Percentiles rank a stretch among this genome's conserved stretches.
Evolutionary conservation across 108 stramenopile species (phyloP).

Genomic region (Asterionellopsis glacialis): DNA sequence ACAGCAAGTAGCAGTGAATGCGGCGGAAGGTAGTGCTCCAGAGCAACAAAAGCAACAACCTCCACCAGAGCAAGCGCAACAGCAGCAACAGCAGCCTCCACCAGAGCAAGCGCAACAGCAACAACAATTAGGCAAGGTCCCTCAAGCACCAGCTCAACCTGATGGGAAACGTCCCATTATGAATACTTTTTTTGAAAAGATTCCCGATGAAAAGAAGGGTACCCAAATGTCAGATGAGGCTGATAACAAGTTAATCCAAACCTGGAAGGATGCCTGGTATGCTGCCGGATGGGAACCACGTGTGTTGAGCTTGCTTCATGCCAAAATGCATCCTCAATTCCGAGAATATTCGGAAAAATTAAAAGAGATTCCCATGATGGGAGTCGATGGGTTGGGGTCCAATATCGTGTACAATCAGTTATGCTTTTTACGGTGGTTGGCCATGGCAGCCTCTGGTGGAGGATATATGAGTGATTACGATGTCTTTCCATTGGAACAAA

Average conservation of each 20-base stretch:
- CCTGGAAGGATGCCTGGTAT: constrained; percentile 20
- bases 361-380: constrained; percentile 8
- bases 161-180: constrained; percentile 8
- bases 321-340: constrained; percentile 3
- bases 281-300: constrained; percentile 20
- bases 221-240: constrained; percentile 16
- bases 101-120: neutral
- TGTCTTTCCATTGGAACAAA: constrained; percentile 13
- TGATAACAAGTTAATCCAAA: constrained; percentile 8
- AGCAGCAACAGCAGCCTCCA: neutral
- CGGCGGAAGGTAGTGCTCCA: neutral
- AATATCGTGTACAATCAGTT: constrained; percentile 10
- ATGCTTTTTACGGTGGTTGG: constrained; percentile 19
- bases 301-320: constrained; percentile 7
- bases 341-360: constrained; percentile 3
- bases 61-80: neutral
- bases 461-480: constrained; percentile 25
- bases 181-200: constrained; percentile 21
- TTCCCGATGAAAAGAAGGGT: neutral
- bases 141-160: neutral
- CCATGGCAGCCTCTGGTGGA: constrained; percentile 22
- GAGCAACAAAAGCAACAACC: neutral
- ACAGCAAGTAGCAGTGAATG: neutral
- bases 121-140: neutral
- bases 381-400: constrained; percentile 4